Evolutionary conservation across 2,329 filamentous ascomycete genomes (phyloP), one percentile per base, ranked within the genome.

Genomic region (Aspergillus amoenus): DNA sequence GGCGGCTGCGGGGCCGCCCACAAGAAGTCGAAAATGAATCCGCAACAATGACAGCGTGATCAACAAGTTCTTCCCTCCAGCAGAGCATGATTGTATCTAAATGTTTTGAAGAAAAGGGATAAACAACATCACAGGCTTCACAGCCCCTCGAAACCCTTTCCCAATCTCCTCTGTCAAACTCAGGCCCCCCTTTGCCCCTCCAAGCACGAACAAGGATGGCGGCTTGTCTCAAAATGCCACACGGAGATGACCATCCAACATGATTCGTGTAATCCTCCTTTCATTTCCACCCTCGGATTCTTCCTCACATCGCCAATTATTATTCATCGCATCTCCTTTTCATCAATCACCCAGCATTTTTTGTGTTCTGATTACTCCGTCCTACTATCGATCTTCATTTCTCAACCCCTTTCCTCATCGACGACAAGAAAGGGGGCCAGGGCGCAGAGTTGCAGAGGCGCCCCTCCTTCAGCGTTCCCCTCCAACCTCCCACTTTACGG

Each of bases 221-320:
- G 43, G 52, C 40, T 44, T 55, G 43, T 59, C 56, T 37, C 34
- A 37, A 58, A 61, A 61, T 63, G 61, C 63, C 62, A 64, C 62
- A 47, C 34, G 58, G 58, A 62, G 46, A 41, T 45, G 41, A 15
- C 46, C 51, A 39, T 41, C 27, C 49, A 42, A 54, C 58, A 49
- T 61, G 60, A 63, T 64, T 64, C 61, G 61, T 63, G 61, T 59
- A 48, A 46, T 49, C 34, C 48, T 61, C 59, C 62, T 59, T 63
- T 63, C 61, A 64, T 66, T 64, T 64, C 64, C 64, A 66, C 64
- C 37, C 53, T 43, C 17, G 50, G 41, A 56, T 55, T 63, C 57
- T 59, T 56, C 32, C 48, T 54, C 52, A 61, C 58, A 59, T 30
- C 27, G 27, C 27, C 27, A 30, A 30, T 30, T 30, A 30, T 30